phyloP scores from a whole-genome alignment of 2,329 filamentous ascomycete species.

The Colletotrichum scovillei region DNA sequence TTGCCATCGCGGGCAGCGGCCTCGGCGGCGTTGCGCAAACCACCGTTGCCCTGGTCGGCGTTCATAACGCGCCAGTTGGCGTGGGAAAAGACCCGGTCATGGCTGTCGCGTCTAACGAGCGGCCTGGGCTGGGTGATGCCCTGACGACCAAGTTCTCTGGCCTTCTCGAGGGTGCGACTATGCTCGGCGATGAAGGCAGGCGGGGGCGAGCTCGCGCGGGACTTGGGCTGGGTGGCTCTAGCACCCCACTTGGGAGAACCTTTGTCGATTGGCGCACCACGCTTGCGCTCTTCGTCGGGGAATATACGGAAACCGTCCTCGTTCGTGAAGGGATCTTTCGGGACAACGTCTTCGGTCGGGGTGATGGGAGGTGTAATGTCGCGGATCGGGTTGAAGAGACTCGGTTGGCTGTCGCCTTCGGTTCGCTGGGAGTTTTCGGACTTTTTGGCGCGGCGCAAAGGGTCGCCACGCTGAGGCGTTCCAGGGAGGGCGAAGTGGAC shows the following conservation, averaged over 20 bases:
- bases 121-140: slow-evolving; percentile 67
- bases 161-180: slow-evolving; percentile 66
- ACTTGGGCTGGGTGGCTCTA: slow-evolving; percentile 81
- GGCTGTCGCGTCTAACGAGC: slow-evolving; percentile 68
- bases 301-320: slow-evolving; percentile 69
- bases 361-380: slow-evolving; percentile 68
- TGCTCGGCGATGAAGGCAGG: slow-evolving; percentile 82
- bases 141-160: slow-evolving; percentile 66
- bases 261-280: slow-evolving; percentile 77
- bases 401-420: slow-evolving; percentile 55
- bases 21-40: slow-evolving; percentile 87
- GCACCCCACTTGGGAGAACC: slow-evolving; percentile 83
- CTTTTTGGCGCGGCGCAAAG: slow-evolving; percentile 41
- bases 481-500: slow-evolving; percentile 83
- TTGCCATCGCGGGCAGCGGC: slow-evolving; percentile 78
- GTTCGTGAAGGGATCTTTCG: slow-evolving; percentile 65
- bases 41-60: slow-evolving; percentile 92
- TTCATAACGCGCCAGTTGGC: slow-evolving; percentile 86
- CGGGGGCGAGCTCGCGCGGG: slow-evolving; percentile 78
- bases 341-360: slow-evolving; percentile 58
- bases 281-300: slow-evolving; percentile 55
- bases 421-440: slow-evolving; percentile 21
- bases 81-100: slow-evolving; percentile 78
- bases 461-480: slow-evolving; percentile 53
- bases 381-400: slow-evolving; percentile 61